Percentiles rank a stretch among this genome's conserved stretches.
phyloP scores from a whole-genome alignment of 257 asterid genomes.

The Eucommia ulmoides region DNA sequence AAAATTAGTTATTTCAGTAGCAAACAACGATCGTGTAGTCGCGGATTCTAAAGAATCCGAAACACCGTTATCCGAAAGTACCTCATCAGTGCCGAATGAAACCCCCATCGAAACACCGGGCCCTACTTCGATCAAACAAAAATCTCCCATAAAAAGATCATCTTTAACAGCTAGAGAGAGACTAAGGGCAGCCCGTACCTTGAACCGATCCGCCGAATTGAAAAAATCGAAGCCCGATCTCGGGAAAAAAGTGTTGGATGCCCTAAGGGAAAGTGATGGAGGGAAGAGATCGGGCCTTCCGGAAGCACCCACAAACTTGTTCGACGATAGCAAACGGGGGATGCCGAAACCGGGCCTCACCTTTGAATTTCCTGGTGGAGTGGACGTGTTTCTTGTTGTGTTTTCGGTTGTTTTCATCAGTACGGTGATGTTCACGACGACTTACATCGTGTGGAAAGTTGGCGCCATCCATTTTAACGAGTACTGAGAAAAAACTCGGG shows the following conservation, averaged over 20 bases:
- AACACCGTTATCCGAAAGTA: constrained; percentile 14
- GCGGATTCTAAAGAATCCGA: constrained; percentile 22
- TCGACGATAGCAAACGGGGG: constrained; percentile 81
- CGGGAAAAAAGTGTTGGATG: constrained; percentile 62
- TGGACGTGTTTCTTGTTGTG: constrained; percentile 44
- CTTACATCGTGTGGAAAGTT: constrained; percentile 77
- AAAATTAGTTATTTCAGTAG: constrained; percentile 21
- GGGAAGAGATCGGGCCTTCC: constrained; percentile 79
- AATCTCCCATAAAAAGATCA: constrained; percentile 37
- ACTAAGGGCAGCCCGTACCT: constrained; percentile 85
- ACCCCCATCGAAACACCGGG: constrained; percentile 20
- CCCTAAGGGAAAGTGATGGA: constrained; percentile 60
- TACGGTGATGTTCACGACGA: constrained; percentile 76
- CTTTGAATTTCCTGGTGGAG: constrained; percentile 47
- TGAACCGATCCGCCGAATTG: constrained; percentile 71
- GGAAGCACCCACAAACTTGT: constrained; percentile 61
- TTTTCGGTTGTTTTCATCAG: constrained; percentile 72
- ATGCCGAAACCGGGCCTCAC: constrained; percentile 70
- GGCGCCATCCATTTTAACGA: constrained; percentile 96
- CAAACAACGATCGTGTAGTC: constrained; percentile 34
- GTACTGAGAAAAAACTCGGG: no score
- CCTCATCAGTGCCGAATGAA: constrained; percentile 15
- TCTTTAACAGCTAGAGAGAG: constrained; percentile 84
- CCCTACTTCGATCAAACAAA: constrained; percentile 18
- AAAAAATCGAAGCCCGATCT: constrained; percentile 51